Evolutionary conservation across 2,329 filamentous ascomycete genomes (phyloP), one percentile per base, ranked within the genome.

Genomic region (Alternaria gaisen): DNA sequence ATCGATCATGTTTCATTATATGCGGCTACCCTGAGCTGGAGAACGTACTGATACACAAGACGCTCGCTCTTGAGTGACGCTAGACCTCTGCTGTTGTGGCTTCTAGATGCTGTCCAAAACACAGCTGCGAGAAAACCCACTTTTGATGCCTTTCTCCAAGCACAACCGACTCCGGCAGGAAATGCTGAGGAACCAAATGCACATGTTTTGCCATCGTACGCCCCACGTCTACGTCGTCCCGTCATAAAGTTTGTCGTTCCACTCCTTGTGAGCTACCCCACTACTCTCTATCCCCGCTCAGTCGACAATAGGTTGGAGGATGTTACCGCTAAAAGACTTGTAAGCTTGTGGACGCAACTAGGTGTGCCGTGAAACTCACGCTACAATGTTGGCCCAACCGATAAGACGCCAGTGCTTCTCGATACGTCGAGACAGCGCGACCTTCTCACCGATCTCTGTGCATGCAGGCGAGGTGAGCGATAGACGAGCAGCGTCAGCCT

Each of bases 381-480:
- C 75, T 50, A 79, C 77, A 57, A 80, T 80, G 65, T 79, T 80
- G 48, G 79, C 79, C 79, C 79, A 80, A 38, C 78, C 78, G 65
- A 80, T 80, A 20, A 79, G 72, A 64, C 75, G 92, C 94, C 94
- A 98, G 83, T 97, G 94, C 88, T 98, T 98, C 83, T 99, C 95
- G 75, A 98, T 97, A 89, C 95, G 92, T 83, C 95, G 87, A 79
- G 90, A 93, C 76, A 99, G 86, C 42, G 95, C 95, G 75, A 99
- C 94, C 90, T 99, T 98, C 86, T 99, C 94, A 68, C 94, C 94
- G 76, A 97, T 90, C 79, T 97, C 94, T 52, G 95, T 99, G 85
- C 95, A 99, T 60, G 95, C 95, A 44, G 94, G 94, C 78, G 89
- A 94, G 63, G 94, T 98, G 72, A 99, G 85, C 61, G 92, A 90